phyloP scores from a whole-genome alignment of 2,329 filamentous ascomycete species.

The Botrytis fabae region DNA sequence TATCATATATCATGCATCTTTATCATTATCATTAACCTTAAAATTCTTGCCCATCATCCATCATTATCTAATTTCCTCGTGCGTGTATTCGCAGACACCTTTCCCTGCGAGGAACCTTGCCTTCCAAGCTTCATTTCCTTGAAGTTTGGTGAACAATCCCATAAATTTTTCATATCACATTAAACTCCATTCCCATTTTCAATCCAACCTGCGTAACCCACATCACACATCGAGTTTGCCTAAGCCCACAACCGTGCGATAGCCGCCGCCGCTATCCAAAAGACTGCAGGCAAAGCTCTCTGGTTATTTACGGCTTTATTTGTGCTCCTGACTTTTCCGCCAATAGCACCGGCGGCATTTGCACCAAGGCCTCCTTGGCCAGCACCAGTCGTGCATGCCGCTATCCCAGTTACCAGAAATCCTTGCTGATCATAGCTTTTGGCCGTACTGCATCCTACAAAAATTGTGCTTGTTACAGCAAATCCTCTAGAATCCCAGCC shows the following conservation, averaged over 20 bases:
- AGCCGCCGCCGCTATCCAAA: constrained; percentile 3
- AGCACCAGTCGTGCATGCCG: constrained; percentile 17
- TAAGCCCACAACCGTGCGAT: constrained; percentile 7
- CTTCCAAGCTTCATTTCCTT: background rate
- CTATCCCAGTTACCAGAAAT: constrained; percentile 43
- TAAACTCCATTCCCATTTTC: background rate
- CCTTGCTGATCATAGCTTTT: constrained; percentile 49
- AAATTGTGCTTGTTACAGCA: constrained; percentile 47
- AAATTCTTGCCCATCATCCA: background rate
- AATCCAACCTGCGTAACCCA: background rate
- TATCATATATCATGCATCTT: background rate
- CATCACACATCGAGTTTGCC: background rate
- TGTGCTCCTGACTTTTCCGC: constrained; percentile 31
- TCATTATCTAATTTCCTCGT: background rate
- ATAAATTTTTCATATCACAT: background rate
- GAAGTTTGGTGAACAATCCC: background rate
- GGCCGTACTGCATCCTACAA: constrained; percentile 41
- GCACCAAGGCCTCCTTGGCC: constrained; percentile 25
- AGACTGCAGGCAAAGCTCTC: constrained; percentile 18
- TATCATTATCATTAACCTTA: constrained; percentile 9
- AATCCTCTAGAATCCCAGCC: constrained; percentile 52
- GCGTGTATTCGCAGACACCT: background rate
- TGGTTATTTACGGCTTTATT: constrained; percentile 29
- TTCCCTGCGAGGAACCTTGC: background rate
- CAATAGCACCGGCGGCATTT: constrained; percentile 27